Evolutionary conservation across 164 flowering plant genomes (phyloP), one percentile per base, ranked within the genome.

Genomic region (Taxillus chinensis): DNA sequence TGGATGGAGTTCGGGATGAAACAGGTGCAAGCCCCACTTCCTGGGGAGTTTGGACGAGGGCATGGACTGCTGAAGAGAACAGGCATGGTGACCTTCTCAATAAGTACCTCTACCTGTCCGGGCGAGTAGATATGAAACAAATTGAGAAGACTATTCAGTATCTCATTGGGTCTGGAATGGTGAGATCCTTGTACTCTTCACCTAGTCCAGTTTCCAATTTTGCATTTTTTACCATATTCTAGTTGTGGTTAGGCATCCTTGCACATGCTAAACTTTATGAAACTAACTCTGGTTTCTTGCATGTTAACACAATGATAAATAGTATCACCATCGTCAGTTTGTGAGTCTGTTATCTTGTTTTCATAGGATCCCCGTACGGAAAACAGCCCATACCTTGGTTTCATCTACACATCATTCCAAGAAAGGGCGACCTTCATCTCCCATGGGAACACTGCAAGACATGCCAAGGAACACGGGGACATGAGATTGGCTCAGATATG

Each of bases 391-490:
- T 86, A 84, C 70, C 83, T 86, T 41, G 93, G 93, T 0, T 86
- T 84, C 64, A 76, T 86, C 61, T 86, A 83, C 78, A 86, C 93
- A 3, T 86, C 93, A 11, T 86, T 86, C 73, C 93, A 86, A 67
- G 92, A 86, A 72, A 72, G 92, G 57, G 92, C 89, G 5, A 84
- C 92, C 38, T 82, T 81, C 62, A 71, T 86, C 62, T 86, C 92
- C 46, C 90, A 84, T 65, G 92, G 92, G 39, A 86, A 83, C 84
- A 86, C 89, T 5, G 86, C 82, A 11, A 66, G 84, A 64, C 82
- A 16, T 54, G 86, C 86, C 15, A 78, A 80, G 77, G 79, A 81
- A 49, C 74, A 80, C 27, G 92, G 92, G 43, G 87, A 84, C 78
- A 3, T 81, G 38, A 78, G 83, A 63, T 70, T 86, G 63, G 92